Conservation (phyloP, 2,329 filamentous ascomycete species). For the Cladosporium oxysporum region DNA sequence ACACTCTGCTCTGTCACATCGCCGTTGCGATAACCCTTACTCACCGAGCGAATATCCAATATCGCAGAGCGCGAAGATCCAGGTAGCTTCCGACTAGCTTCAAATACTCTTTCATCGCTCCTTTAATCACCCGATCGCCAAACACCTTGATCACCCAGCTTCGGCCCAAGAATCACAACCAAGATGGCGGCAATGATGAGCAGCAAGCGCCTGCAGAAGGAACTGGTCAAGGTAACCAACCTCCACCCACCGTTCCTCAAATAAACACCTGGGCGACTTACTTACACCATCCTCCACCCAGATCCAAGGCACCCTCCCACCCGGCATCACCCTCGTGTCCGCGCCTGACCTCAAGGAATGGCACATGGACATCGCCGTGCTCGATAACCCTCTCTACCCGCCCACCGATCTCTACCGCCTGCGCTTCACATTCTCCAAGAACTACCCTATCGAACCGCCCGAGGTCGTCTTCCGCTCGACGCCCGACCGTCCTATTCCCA, state of each 20-base stretch:
- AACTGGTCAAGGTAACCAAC: conserved; percentile 56
- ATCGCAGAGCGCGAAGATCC: not conserved
- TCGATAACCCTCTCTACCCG: conserved; percentile 88
- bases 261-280: not conserved
- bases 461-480: conserved; percentile 80
- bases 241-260: not conserved
- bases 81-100: not conserved
- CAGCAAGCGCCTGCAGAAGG: conserved; percentile 49
- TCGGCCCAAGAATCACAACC: not conserved
- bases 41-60: not conserved
- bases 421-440: conserved; percentile 79
- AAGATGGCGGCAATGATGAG: conserved; percentile 40
- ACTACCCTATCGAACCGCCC: conserved; percentile 93
- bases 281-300: conserved; percentile 33
- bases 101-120: not conserved
- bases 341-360: conserved; percentile 86
- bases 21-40: not conserved
- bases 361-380: conserved; percentile 86
- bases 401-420: conserved; percentile 75
- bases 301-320: conserved; percentile 61
- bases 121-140: not conserved
- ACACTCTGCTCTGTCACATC: not conserved
- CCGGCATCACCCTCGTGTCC: conserved; percentile 74
- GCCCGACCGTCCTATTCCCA: conserved; percentile 68
- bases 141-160: not conserved